These are phyloP conservation scores for Triticum urartu DNA, from an alignment of 176 grass and related monocot genomes.

Conservation along the genomic window DNA sequence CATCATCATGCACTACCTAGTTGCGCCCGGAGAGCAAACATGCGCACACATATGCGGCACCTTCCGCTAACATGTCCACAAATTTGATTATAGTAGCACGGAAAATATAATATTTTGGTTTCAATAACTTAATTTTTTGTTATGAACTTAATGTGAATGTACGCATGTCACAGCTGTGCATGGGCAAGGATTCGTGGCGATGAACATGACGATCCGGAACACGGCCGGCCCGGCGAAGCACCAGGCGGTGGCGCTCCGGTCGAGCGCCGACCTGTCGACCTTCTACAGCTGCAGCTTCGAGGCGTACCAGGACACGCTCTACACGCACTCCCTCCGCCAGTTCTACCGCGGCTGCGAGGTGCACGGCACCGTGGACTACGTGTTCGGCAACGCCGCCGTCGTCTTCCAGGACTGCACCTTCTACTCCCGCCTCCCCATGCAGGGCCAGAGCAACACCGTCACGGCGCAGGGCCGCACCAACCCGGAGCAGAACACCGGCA, in stretches of 20 bases:
- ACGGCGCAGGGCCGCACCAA: slow-evolving; percentile 69
- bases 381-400: slow-evolving; percentile 81
- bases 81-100: neutral
- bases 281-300: slow-evolving; percentile 74
- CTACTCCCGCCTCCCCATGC: slow-evolving; percentile 60
- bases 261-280: slow-evolving; percentile 58
- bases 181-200: slow-evolving; percentile 65
- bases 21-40: neutral
- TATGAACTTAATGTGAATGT: neutral
- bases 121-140: neutral
- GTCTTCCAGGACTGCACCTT: slow-evolving; percentile 72
- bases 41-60: neutral
- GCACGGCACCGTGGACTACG: slow-evolving; percentile 74
- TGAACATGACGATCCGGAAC: slow-evolving; percentile 78
- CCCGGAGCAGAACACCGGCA: slow-evolving; percentile 87
- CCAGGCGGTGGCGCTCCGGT: slow-evolving; percentile 69
- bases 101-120: neutral
- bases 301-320: slow-evolving; percentile 77
- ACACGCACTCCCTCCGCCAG: slow-evolving; percentile 78
- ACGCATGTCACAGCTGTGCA: slow-evolving; percentile 37
- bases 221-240: slow-evolving; percentile 58
- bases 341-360: slow-evolving; percentile 76
- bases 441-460: slow-evolving; percentile 74
- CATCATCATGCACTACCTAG: slow-evolving; percentile 2
- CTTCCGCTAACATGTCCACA: neutral